Evolutionary conservation across 2,329 filamentous ascomycete genomes (phyloP).

Genomic region (Nakataea oryzae): DNA sequence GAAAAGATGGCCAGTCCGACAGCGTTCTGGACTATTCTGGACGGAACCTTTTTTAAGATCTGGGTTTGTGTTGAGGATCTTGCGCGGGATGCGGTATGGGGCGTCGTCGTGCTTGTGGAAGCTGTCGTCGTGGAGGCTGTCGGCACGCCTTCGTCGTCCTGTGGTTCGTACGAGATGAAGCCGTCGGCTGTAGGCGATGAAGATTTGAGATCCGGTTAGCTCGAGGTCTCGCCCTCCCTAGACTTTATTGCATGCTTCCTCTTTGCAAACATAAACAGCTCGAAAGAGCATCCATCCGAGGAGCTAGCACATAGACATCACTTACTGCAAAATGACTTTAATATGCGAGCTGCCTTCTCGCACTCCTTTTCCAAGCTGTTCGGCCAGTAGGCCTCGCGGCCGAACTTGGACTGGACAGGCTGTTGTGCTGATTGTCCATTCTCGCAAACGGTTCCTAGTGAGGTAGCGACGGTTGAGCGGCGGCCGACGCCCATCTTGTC

Average conservation of each 20-base stretch:
- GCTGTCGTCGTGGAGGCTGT: slow-evolving; percentile 12
- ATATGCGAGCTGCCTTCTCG: slow-evolving; percentile 81
- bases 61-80: slow-evolving; percentile 27
- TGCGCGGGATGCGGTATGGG: slow-evolving; percentile 10
- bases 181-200: slow-evolving; percentile 35
- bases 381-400: slow-evolving; percentile 22
- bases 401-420: slow-evolving; percentile 9
- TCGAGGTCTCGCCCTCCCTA: no score
- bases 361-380: slow-evolving; percentile 78
- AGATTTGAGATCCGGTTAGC: slow-evolving; percentile 9
- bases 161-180: slow-evolving; percentile 31
- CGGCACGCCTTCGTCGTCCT: slow-evolving; percentile 18
- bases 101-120: slow-evolving; percentile 16
- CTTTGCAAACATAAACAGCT: background rate
- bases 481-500: slow-evolving; percentile 41
- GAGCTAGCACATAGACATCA: background rate
- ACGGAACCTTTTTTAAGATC: slow-evolving; percentile 72
- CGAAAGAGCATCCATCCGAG: background rate
- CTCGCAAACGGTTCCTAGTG: background rate
- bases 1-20: slow-evolving; percentile 91
- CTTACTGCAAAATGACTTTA: slow-evolving; percentile 71
- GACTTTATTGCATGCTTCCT: background rate
- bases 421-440: background rate
- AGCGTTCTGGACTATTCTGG: slow-evolving; percentile 76
- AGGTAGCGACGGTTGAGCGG: background rate